Base-by-base conservation (phyloP, 2,329 filamentous ascomycete species). In the Myriangium duriaei region DNA sequence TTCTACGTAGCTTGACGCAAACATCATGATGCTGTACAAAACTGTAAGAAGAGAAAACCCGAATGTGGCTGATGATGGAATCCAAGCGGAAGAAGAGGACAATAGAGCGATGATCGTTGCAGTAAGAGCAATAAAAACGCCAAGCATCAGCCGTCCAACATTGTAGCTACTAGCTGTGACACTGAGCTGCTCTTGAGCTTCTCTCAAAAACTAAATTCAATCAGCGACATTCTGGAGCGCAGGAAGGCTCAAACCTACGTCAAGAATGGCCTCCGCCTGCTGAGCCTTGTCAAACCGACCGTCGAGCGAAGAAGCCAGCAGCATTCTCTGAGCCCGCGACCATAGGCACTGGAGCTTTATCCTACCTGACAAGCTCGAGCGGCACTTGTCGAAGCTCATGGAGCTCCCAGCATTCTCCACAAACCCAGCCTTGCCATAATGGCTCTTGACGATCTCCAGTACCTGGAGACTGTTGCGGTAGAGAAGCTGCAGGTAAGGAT, bases 1-100 rank as follows among this genome's bases (percentile, higher is more conserved):
- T 59, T 98, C 91, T 2, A 98, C 85, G 56, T 91, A 98, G 53
- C 87, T 96, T 55, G 84, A 94, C 7, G 87, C 88, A 60, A 96
- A 96, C 87, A 96, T 96, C 76, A 95, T 92, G 26, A 74, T 57
- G 1, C 79, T 76, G 53, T 96, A 94, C 4, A 68, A 51, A 2
- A 52, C 11, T 6, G 57, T 49, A 0, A 55, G 52, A 2, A 60
- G 19, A 2, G 53, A 42, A 42, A 60, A 61, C 46, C 57, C 60
- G n/a, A 58, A 12, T 4, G 56, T 58, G 0, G 71, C 58, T 0
- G 77, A 33, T 1, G 71, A 71, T 18, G 44, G 49, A n/a, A 47
- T 51, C 43, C 43, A 55, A 4, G 51, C 49, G 11, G 18, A 19
- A 11, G 16, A 14, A 3, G 30, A 33, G 12, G 55, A 46, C 40